A percentile compares a stretch with the other conserved stretches of the same genome.
Evolutionary conservation across 768 basidiomycete species (phyloP).

Genomic region (Psilocybe azurescens): DNA sequence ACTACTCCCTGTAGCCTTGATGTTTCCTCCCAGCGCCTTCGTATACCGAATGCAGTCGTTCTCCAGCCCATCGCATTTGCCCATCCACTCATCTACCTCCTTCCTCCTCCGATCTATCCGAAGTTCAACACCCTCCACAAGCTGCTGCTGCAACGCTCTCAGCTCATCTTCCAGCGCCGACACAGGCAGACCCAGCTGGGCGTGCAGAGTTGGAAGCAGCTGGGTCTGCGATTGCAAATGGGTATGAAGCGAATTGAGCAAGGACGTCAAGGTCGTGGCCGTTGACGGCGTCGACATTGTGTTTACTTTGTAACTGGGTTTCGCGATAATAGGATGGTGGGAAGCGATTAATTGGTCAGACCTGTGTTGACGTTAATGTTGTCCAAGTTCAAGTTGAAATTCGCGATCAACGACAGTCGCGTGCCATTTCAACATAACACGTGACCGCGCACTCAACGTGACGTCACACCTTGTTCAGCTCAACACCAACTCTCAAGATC

Average conservation of each 20-base stretch:
- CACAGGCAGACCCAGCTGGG: slow-evolving; percentile 81
- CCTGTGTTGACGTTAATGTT: too few relatives aligned
- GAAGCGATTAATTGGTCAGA: neutral
- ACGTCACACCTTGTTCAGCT: too few relatives aligned
- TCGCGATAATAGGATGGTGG: neutral
- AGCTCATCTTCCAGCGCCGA: slow-evolving; percentile 86
- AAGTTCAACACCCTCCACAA: slow-evolving; percentile 75
- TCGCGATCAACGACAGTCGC: slow-evolving; percentile 5
- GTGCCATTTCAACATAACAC: slow-evolving; percentile 1
- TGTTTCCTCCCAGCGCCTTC: slow-evolving; percentile 72
- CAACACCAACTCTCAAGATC: too few relatives aligned
- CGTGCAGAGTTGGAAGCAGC: slow-evolving; percentile 80
- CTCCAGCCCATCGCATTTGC: slow-evolving; percentile 66
- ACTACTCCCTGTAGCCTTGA: slow-evolving; percentile 67
- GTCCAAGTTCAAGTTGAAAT: slow-evolving; percentile 1
- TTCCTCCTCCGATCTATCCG: slow-evolving; percentile 72
- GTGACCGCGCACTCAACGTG: neutral
- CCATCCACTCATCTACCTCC: slow-evolving; percentile 80
- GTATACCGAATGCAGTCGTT: slow-evolving; percentile 68
- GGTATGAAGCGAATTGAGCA: slow-evolving; percentile 78
- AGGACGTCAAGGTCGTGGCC: slow-evolving; percentile 54
- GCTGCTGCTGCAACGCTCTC: slow-evolving; percentile 69
- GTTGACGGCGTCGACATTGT: slow-evolving; percentile 26
- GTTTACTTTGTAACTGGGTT: neutral
- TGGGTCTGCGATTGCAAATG: slow-evolving; percentile 84